These are phyloP conservation scores for Trichoderma sp. DNA, from an alignment of 2,329 filamentous ascomycete species.

Conservation along the genomic window DNA sequence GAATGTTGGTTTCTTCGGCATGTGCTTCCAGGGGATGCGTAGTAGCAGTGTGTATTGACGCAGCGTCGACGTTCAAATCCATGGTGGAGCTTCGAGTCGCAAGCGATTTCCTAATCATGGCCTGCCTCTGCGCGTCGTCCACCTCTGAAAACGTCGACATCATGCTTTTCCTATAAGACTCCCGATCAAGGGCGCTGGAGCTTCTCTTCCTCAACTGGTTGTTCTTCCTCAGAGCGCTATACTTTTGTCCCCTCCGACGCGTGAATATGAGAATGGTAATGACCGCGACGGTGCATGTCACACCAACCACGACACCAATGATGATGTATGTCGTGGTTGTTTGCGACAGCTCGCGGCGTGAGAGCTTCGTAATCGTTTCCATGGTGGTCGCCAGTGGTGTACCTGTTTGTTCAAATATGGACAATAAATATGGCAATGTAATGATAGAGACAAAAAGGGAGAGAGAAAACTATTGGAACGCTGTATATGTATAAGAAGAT, in stretches of 20 bases:
- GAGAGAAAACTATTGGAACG: background rate
- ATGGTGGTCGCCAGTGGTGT: background rate
- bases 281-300: background rate
- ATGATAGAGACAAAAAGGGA: background rate
- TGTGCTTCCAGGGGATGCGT: background rate
- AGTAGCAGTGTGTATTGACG: background rate
- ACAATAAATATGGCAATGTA: background rate
- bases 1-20: background rate
- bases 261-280: slow-evolving; percentile 9
- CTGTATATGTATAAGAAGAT: background rate
- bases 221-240: slow-evolving; percentile 8
- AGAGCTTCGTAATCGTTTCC: background rate
- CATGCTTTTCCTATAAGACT: slow-evolving; percentile 20
- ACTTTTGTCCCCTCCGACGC: slow-evolving; percentile 7
- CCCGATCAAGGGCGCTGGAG: background rate
- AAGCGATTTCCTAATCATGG: slow-evolving; percentile 27
- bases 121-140: slow-evolving; percentile 23
- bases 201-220: slow-evolving; percentile 6
- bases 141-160: slow-evolving; percentile 23
- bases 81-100: slow-evolving; percentile 19
- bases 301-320: slow-evolving; percentile 10
- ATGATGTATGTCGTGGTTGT: slow-evolving; percentile 24
- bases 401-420: background rate
- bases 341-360: background rate
- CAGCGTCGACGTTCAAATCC: background rate